A percentile compares a stretch with the other conserved stretches of the same genome.
phyloP scores from a whole-genome alignment of 2,329 filamentous ascomycete species.

The Penicillium paneum region DNA sequence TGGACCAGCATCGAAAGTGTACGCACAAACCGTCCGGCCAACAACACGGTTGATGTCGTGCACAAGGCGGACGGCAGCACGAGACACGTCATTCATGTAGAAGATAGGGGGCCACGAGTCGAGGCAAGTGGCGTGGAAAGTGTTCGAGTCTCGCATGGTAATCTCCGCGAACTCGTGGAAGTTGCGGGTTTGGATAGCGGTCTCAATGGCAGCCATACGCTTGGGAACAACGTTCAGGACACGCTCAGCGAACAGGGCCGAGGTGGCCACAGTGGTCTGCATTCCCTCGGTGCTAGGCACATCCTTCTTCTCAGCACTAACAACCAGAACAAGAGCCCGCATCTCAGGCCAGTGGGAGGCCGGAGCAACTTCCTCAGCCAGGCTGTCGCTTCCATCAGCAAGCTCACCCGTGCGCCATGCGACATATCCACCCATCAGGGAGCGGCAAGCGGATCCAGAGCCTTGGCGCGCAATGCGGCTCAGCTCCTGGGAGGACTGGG shows the following conservation, averaged over 20 bases:
- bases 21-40: slow-evolving; percentile 79
- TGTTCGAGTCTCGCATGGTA: slow-evolving; percentile 96
- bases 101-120: slow-evolving; percentile 98
- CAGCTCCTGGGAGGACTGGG: slow-evolving; percentile 75
- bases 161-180: slow-evolving; percentile 84
- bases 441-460: slow-evolving; percentile 90
- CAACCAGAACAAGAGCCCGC: slow-evolving; percentile 87
- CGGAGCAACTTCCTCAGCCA: slow-evolving; percentile 83
- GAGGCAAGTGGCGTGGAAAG: slow-evolving; percentile 90
- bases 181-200: slow-evolving; percentile 71
- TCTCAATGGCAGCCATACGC: slow-evolving; percentile 81
- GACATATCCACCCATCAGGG: slow-evolving; percentile 91
- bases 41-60: slow-evolving; percentile 81
- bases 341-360: slow-evolving; percentile 93
- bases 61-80: slow-evolving; percentile 81
- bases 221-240: slow-evolving; percentile 73
- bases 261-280: slow-evolving; percentile 94
- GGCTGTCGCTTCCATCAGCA: slow-evolving; percentile 78
- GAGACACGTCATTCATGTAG: slow-evolving; percentile 93
- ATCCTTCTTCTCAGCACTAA: slow-evolving; percentile 90
- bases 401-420: slow-evolving; percentile 81
- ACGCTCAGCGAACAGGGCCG: slow-evolving; percentile 76
- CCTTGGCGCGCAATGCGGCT: slow-evolving; percentile 89
- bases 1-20: slow-evolving; percentile 95
- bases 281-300: slow-evolving; percentile 91